Evolutionary conservation across 805 yeast species (phyloP).

Genomic region (Myxozyma sirexii): DNA sequence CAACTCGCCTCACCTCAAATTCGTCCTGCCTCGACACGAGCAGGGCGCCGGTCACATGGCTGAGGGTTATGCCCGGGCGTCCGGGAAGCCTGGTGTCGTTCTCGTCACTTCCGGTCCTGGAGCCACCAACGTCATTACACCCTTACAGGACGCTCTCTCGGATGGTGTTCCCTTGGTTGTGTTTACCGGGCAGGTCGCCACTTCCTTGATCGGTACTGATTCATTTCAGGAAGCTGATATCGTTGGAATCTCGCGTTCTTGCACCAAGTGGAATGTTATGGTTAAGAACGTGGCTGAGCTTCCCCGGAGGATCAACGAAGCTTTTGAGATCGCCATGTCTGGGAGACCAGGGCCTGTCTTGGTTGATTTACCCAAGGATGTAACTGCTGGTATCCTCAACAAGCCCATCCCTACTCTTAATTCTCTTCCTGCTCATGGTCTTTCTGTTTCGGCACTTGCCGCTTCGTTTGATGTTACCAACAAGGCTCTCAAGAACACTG

Average conservation of each 20-base stretch:
- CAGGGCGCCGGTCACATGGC: constrained; percentile 99
- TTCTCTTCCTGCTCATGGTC: constrained; percentile 45
- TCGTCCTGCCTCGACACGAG: constrained; percentile 93
- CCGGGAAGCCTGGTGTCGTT: constrained; percentile 96
- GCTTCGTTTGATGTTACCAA: constrained; percentile 70
- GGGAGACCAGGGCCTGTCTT: constrained; percentile 99
- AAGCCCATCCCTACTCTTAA: constrained; percentile 84
- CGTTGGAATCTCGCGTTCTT: constrained; percentile 92
- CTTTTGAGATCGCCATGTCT: constrained; percentile 91
- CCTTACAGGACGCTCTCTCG: constrained; percentile 95
- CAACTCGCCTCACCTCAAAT: constrained; percentile 84
- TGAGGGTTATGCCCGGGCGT: constrained; percentile 95
- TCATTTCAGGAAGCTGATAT: constrained; percentile 99
- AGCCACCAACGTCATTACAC: constrained; percentile 97
- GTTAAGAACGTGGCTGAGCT: constrained; percentile 91
- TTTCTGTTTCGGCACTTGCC: constrained; percentile 69
- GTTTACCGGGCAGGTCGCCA: constrained; percentile 96
- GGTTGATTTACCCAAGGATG: constrained; percentile 97
- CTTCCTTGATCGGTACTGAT: constrained; percentile 94
- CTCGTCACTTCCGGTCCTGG: constrained; percentile 99
- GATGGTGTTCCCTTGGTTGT: constrained; percentile 98
- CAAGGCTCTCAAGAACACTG: constrained; percentile 75
- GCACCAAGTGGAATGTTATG: constrained; percentile 99
- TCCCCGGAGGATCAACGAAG: constrained; percentile 95
- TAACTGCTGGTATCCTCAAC: constrained; percentile 86